Percentiles rank a stretch among this genome's conserved stretches.
phyloP scores from a whole-genome alignment of 345 rosid genomes.

The Firmiana major region DNA sequence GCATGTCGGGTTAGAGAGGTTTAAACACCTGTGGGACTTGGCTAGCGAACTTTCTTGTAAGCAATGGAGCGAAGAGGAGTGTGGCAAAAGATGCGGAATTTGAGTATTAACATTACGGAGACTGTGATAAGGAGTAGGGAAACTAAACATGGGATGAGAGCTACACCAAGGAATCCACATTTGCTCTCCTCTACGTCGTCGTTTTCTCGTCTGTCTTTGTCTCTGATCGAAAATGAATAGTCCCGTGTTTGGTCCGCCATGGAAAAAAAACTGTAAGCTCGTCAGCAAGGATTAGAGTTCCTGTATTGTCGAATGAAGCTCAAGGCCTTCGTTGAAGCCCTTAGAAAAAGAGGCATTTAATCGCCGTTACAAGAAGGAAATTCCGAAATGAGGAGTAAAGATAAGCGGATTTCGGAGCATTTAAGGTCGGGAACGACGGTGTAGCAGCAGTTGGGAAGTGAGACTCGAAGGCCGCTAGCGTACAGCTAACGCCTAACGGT shows the following conservation, averaged over 20 bases:
- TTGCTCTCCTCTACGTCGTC: conserved; percentile 33
- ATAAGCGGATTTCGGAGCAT: not conserved
- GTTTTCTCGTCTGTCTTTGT: conserved; percentile 22
- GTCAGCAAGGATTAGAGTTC: conserved; percentile 9
- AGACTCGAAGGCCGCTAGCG: not conserved
- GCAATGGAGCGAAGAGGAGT: conserved; percentile 51
- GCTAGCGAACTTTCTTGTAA: conserved; percentile 44
- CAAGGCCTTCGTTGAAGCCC: conserved; percentile 16
- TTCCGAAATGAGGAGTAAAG: too few relatives aligned
- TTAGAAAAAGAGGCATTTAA: conserved; percentile 30
- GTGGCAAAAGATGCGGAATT: conserved; percentile 56
- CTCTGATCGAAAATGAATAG: conserved; percentile 32
- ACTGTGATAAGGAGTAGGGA: conserved; percentile 31
- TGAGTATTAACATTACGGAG: conserved; percentile 45
- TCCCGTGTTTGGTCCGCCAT: conserved; percentile 36
- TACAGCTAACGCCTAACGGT: not conserved
- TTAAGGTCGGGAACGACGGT: not conserved
- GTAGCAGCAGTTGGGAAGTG: not conserved
- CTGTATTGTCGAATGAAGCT: not conserved
- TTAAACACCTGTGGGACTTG: not conserved
- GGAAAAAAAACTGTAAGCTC: not conserved
- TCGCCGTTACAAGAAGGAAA: too few relatives aligned
- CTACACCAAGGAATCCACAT: conserved; percentile 29
- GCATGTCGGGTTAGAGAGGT: not conserved
- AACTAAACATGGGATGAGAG: conserved; percentile 51